Evolutionary conservation across 768 basidiomycete species (phyloP), one percentile per base, ranked within the genome.

Genomic region (Peribolospora kevripleyi): DNA sequence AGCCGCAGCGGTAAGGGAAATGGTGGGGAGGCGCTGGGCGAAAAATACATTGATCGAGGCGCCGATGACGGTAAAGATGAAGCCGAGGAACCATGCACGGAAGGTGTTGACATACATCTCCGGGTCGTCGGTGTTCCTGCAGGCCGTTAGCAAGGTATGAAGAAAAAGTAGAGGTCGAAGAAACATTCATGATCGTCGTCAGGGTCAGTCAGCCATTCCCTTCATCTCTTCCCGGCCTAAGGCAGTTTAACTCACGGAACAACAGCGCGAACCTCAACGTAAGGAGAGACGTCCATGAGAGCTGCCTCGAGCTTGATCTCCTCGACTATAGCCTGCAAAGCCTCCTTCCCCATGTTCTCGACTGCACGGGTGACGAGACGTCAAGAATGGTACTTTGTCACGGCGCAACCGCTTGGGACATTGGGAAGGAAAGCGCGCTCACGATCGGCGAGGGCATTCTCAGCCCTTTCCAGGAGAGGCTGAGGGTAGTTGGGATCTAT

Each of bases 41-140:
- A 57, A 57, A 45, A 54, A 57, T 4, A 50, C 54, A 38, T 57
- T 57, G 43, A 53, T 41, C 36, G 56, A 48, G 25, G 53, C 56
- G 4, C 52, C 56, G 25, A 57, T 9, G 10, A 57, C n/a, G 5
- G 53, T 55, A 14, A 58, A 52, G 47, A 63, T 50, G 40, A 58
- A 58, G 43, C 66, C 66, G 42, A 67, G 56, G 37, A 65, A 52
- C 57, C 61, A 61, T 9, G 58, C 60, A 43, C 66, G 52, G 54
- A 66, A 61, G 38, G 66, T 67, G 47, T 61, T 55, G 42, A 55
- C 58, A 10, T 65, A 63, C 57, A 65, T 62, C 13, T 50, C 51
- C 9, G 57, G 53, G 50, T 67, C 65, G 52, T 67, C 64, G 52
- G 37, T 51, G 38, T 57, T 57, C 25, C 25, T 25, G 25, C 25